These are phyloP conservation scores for Aotearoamyces nothofagi DNA, from an alignment of 2,329 filamentous ascomycete species.

Conservation along the genomic window DNA sequence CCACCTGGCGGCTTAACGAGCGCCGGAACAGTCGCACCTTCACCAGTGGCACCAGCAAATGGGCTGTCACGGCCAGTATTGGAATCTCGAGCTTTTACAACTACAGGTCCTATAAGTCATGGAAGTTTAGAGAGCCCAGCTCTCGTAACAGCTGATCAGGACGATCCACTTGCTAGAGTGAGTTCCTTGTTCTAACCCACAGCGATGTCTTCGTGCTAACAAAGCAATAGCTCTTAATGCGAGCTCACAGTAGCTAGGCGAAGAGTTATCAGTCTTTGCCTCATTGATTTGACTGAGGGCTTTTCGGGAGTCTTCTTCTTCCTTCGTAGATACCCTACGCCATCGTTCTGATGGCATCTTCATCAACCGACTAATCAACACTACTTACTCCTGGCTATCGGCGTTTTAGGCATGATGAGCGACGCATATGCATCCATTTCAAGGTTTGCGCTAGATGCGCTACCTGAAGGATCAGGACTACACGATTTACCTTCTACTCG, in stretches of 20 bases:
- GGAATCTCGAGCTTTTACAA: conserved; percentile 53
- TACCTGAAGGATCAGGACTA: too few relatives aligned
- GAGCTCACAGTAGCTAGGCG: conserved; percentile 17
- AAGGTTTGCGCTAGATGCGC: too few relatives aligned
- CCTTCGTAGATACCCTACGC: conserved; percentile 3
- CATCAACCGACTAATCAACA: too few relatives aligned
- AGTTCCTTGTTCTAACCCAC: conserved; percentile 10
- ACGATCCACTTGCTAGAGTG: conserved; percentile 29
- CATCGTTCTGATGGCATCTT: too few relatives aligned
- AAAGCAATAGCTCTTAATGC: conserved; percentile 17
- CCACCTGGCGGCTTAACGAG: conserved; percentile 7
- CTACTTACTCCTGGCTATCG: too few relatives aligned
- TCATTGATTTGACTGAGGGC: too few relatives aligned
- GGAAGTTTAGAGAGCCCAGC: conserved; percentile 47
- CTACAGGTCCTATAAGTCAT: conserved; percentile 39
- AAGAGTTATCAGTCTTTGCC: too few relatives aligned
- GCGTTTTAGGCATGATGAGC: too few relatives aligned
- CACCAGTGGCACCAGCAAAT: conserved; percentile 8
- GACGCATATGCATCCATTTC: too few relatives aligned
- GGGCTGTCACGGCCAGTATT: conserved; percentile 34
- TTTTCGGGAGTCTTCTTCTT: conserved; percentile 1
- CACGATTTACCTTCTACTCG: too few relatives aligned
- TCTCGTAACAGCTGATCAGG: conserved; percentile 41
- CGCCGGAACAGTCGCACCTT: conserved; percentile 3
- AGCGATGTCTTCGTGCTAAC: conserved; percentile 2